A percentile compares a stretch with the other conserved stretches of the same genome.
phyloP scores from a whole-genome alignment of 495 filamentous ascomycete species.

The Penicillium diatomitis region DNA sequence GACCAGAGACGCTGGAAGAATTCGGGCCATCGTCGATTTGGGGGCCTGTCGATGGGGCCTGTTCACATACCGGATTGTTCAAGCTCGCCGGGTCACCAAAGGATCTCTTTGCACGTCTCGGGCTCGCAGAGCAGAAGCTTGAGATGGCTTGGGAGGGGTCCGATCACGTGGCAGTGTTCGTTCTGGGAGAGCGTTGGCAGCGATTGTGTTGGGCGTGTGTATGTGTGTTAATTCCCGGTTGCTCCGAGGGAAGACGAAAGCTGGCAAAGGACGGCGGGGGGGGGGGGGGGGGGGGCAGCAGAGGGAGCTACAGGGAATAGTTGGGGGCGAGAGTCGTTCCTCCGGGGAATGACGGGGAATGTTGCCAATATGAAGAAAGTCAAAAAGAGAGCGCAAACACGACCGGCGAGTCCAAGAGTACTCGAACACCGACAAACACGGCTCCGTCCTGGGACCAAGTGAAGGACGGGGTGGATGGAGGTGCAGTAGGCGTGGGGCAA shows the following conservation, averaged over 20 bases:
- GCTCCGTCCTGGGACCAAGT: no score
- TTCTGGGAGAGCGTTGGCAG: no score
- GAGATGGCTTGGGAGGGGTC: not conserved
- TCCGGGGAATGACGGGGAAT: slow-evolving; percentile 31
- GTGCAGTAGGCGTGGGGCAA: slow-evolving; percentile 3
- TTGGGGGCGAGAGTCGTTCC: slow-evolving; percentile 21
- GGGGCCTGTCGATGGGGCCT: not conserved
- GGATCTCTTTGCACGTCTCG: not conserved
- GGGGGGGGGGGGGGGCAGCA: slow-evolving; percentile 1
- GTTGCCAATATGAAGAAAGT: not conserved
- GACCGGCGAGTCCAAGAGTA: no score
- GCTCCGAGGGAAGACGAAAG: not conserved
- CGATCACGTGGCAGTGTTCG: no score
- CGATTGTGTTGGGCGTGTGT: no score
- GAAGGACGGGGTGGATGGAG: slow-evolving; percentile 3
- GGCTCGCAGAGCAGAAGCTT: no score
- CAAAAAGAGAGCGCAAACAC: slow-evolving; percentile 5
- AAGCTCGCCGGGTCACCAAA: not conserved
- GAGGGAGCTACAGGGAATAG: not conserved
- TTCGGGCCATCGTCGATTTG: not conserved
- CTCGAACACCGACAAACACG: not conserved
- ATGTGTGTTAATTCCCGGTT: no score
- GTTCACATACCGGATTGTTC: slow-evolving; percentile 15
- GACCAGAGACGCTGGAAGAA: not conserved
- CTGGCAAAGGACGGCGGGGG: not conserved